These are phyloP conservation scores for Cutaneotrichosporon sp. DNA, from an alignment of 1,284 basidiomycete species.

Conservation along the genomic window DNA sequence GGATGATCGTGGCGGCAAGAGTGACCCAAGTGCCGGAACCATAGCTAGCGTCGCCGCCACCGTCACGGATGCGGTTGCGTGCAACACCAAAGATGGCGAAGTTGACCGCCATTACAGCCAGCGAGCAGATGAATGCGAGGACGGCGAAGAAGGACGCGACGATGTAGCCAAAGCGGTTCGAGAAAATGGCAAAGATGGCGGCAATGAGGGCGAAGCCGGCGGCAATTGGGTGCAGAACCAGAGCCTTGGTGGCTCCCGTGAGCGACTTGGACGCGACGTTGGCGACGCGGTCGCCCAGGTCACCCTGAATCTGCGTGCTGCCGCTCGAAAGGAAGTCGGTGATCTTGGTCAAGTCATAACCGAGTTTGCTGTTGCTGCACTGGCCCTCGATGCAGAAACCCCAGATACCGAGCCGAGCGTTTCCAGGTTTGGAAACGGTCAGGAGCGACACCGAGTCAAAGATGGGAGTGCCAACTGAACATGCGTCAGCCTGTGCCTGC, in stretches of 20 bases:
- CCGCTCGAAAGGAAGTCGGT: constrained; percentile 15
- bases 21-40: constrained; percentile 38
- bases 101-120: constrained; percentile 42
- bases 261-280: constrained; percentile 12
- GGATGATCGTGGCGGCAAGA: constrained; percentile 34
- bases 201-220: constrained; percentile 35
- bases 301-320: constrained; percentile 10
- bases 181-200: constrained; percentile 37
- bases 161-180: constrained; percentile 41
- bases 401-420: constrained; percentile 30
- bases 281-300: background rate
- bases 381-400: constrained; percentile 32
- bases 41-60: constrained; percentile 25
- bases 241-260: constrained; percentile 30
- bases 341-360: constrained; percentile 27
- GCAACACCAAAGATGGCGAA: constrained; percentile 37
- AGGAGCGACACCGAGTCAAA: constrained; percentile 4
- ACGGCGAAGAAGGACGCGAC: constrained; percentile 36
- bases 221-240: constrained; percentile 45
- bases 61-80: constrained; percentile 26
- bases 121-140: constrained; percentile 39
- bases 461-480: constrained; percentile 1
- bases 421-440: constrained; percentile 1
- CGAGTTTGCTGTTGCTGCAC: constrained; percentile 25
- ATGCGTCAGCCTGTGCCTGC: too few species aligned